Conservation (phyloP, 2,329 filamentous ascomycete genomes). For the Fusarium lateritium region DNA sequence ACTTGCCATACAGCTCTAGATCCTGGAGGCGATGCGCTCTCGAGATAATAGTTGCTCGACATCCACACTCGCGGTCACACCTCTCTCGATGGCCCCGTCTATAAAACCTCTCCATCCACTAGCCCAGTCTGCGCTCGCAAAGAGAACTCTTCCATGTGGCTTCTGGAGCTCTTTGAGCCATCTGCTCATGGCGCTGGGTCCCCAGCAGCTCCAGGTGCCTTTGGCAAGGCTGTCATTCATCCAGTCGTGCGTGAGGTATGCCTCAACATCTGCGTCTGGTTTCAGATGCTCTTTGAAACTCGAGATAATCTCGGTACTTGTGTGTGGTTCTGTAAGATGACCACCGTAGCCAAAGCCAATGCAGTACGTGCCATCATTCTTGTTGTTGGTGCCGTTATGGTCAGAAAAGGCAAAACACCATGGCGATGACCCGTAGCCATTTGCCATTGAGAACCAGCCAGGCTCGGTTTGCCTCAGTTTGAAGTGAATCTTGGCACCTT, state of each 20-base stretch:
- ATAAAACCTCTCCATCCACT: constrained; percentile 45
- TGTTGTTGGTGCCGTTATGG: constrained; percentile 21
- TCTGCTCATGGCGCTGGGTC: constrained; percentile 7
- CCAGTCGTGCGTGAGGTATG: constrained; percentile 44
- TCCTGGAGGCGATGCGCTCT: not conserved
- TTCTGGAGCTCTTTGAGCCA: constrained; percentile 35
- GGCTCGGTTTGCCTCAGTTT: constrained; percentile 7
- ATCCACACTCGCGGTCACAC: constrained; percentile 3
- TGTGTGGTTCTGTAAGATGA: constrained; percentile 3
- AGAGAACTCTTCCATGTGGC: constrained; percentile 29
- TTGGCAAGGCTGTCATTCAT: constrained; percentile 31
- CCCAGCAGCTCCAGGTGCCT: constrained; percentile 42
- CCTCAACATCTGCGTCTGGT: constrained; percentile 20
- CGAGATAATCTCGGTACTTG: not conserved
- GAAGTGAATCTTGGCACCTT: constrained; percentile 36
- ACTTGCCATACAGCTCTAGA: not conserved
- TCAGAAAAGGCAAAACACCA: constrained; percentile 39
- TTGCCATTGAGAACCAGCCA: constrained; percentile 28
- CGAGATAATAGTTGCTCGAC: not conserved
- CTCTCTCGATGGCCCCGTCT: constrained; percentile 45
- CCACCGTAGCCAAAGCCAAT: constrained; percentile 37
- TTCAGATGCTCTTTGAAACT: constrained; percentile 27
- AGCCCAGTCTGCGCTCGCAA: constrained; percentile 45
- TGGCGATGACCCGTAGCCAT: constrained; percentile 11
- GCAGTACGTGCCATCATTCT: constrained; percentile 31